phyloP scores from a whole-genome alignment of 1,284 basidiomycete genomes.

The Naganishia albida region DNA sequence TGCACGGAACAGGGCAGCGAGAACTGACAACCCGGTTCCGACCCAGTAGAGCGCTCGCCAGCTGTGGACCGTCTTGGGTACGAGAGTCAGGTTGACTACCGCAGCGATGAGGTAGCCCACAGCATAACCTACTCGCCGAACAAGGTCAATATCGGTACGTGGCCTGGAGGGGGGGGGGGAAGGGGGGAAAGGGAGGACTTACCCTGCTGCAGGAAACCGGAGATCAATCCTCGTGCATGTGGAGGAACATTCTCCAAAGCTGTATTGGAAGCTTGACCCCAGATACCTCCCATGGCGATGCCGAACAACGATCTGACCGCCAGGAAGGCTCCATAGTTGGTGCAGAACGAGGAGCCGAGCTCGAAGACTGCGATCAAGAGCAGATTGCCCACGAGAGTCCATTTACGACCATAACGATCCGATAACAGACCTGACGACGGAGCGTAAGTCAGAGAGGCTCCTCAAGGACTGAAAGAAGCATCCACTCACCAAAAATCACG shows the following conservation, averaged over 20 bases:
- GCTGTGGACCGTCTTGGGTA: constrained; percentile 47
- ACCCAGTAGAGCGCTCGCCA: constrained; percentile 60
- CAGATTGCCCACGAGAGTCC: constrained; percentile 80
- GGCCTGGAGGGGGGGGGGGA: no score
- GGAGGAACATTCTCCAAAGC: constrained; percentile 88
- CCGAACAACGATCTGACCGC: constrained; percentile 72
- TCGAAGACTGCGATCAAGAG: constrained; percentile 72
- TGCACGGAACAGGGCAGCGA: constrained; percentile 71
- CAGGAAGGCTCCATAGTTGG: constrained; percentile 57
- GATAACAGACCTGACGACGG: constrained; percentile 58
- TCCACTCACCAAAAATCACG: constrained; percentile 65
- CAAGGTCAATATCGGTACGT: background rate
- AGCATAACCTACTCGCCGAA: constrained; percentile 60
- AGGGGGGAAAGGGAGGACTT: background rate
- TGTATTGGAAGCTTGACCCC: constrained; percentile 52
- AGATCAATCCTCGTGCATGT: constrained; percentile 79
- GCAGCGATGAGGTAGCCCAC: constrained; percentile 59
- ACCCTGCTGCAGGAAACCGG: constrained; percentile 77
- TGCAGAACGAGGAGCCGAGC: constrained; percentile 64
- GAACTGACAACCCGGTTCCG: constrained; percentile 67
- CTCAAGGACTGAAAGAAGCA: no score
- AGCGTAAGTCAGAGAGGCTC: no score
- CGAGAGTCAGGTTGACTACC: constrained; percentile 69
- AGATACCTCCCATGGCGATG: constrained; percentile 69
- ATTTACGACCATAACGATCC: constrained; percentile 88